A percentile compares a stretch with the other conserved stretches of the same genome.
These are phyloP conservation scores for Flaveria robusta DNA, from an alignment of 129 eudicot genomes.

Conservation along the genomic window DNA sequence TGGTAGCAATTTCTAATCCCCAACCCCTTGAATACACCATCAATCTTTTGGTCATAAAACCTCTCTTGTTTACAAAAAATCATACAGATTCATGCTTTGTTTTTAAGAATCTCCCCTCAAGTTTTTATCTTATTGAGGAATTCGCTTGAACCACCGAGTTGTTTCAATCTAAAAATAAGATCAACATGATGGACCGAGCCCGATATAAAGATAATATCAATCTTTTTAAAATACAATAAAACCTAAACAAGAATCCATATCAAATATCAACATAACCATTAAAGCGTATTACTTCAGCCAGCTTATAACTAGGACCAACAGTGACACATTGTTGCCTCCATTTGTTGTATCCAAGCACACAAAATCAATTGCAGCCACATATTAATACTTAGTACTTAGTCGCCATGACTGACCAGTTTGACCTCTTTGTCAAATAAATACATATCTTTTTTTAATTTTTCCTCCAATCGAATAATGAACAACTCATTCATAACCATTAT, in stretches of 20 bases:
- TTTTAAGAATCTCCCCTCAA: too few relatives aligned
- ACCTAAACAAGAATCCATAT: background rate
- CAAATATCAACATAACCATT: background rate
- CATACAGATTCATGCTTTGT: too few relatives aligned
- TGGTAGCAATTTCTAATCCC: too few relatives aligned
- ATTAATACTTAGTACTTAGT: conserved; percentile 22
- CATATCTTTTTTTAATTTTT: background rate
- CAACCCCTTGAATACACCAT: too few relatives aligned
- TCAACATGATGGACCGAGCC: too few relatives aligned
- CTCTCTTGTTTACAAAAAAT: too few relatives aligned
- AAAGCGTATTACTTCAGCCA: conserved; percentile 24
- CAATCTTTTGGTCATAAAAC: too few relatives aligned
- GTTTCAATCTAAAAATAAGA: too few relatives aligned
- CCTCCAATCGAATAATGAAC: background rate
- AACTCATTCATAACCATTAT: background rate
- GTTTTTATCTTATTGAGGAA: too few relatives aligned
- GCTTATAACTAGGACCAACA: conserved; percentile 26
- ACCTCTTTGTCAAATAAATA: background rate
- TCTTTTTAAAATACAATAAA: too few relatives aligned
- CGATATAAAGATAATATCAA: too few relatives aligned
- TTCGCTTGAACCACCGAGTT: too few relatives aligned
- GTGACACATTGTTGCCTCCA: background rate
- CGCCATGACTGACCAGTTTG: conserved; percentile 29
- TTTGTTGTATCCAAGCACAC: conserved; percentile 15
- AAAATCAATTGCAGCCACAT: conserved; percentile 24